Evolutionary conservation across 768 basidiomycete species (phyloP).

Genomic region (Lactarius evosmus): DNA sequence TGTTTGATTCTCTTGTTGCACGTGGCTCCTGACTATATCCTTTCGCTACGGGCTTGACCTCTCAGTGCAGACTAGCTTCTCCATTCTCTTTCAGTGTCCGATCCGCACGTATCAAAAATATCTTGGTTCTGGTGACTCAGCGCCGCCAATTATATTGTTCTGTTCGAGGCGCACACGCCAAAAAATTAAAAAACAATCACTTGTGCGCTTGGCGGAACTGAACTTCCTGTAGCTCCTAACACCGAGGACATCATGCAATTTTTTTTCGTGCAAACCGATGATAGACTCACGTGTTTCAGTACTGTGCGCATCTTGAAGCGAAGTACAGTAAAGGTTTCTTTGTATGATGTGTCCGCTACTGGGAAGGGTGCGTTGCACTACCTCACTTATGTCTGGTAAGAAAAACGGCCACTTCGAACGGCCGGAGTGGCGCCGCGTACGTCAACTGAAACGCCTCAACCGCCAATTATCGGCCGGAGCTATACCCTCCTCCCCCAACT

Average conservation of each 20-base stretch:
- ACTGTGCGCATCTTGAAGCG: not conserved
- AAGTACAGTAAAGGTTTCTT: not conserved
- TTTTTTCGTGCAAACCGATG: not conserved
- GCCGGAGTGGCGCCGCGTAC: not conserved
- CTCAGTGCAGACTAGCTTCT: not conserved
- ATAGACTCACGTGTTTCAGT: not conserved
- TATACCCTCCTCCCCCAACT: not conserved
- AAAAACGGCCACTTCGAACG: not conserved
- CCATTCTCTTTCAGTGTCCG: not conserved
- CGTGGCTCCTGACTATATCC: not conserved
- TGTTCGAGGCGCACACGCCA: not conserved
- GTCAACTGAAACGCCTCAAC: not conserved
- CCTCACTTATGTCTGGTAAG: not conserved
- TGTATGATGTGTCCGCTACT: not conserved
- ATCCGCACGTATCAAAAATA: not conserved
- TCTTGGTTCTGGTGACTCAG: not conserved
- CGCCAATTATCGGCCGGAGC: not conserved
- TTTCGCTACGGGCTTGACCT: not conserved
- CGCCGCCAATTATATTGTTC: not conserved
- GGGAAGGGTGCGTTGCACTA: not conserved
- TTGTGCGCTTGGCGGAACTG: not conserved
- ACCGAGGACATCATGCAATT: slow-evolving; percentile 8
- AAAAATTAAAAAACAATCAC: not conserved
- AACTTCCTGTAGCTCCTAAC: not conserved
- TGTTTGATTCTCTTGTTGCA: not conserved